Base-by-base conservation (phyloP, 169 alveolate genomes). In the Plasmodium coatneyi region DNA sequence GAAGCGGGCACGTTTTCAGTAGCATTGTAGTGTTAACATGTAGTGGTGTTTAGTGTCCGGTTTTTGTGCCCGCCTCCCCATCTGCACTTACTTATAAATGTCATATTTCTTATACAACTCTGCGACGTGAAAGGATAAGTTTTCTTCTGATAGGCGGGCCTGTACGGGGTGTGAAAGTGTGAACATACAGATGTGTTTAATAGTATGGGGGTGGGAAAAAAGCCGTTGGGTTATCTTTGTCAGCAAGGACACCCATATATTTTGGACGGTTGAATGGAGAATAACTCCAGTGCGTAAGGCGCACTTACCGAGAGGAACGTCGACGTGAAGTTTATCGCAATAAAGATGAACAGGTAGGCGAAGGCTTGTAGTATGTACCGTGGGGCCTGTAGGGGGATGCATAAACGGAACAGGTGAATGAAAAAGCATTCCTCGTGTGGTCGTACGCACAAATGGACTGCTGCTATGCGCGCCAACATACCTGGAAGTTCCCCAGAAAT, bases 61-160 rank as follows among this genome's bases (percentile, higher is more conserved):
- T n/a, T n/a, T 41, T 39, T 3, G 22, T 3, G 25, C 32, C n/a
- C 10, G 36, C 16, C 41, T 54, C 28, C 12, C 22, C 32, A 14
- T 32, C 43, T 49, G 39, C 66, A 32, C 93, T 78, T 86, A 86
- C 93, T 74, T 86, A 78, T 86, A 86, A 46, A 86, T 86, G 43
- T 86, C 86, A 86, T 86, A 78, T 56, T 86, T 86, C 80, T 74
- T 86, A 86, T 86, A 86, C 30, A 86, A 43, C 70, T 86, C 93
- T 32, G 93, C 93, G 22, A 86, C 93, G 66, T 86, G 84, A 56
- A 86, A 86, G 41, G 93, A 86, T 86, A 86, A 86, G 60, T 78
- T 78, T 86, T 86, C 93, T 39, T 86, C 93, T 10, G 93, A 74
- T 56, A 86, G 66, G 41, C 93, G 93, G 12, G 93, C 93, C 93